Base-by-base conservation (phyloP, 108 stramenopile genomes). In the Fragilariopsis cylindrus region DNA sequence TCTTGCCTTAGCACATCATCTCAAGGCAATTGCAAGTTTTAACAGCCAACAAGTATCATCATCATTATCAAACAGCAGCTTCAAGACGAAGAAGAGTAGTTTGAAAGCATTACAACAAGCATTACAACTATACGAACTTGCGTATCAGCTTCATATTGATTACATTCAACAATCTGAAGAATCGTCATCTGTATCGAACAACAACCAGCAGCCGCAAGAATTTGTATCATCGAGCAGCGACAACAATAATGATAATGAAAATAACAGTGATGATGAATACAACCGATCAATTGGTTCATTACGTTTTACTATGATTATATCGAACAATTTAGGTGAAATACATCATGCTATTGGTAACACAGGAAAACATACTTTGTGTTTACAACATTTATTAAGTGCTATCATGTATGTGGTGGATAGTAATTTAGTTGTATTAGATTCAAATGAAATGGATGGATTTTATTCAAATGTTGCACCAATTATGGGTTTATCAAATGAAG, bases 391-490 rank as follows among this genome's bases (percentile, higher is more conserved):
- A 12, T 50, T 79, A 16, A 73, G 67, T 49, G 69, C 78, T 5
- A 62, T 79, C 19, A 73, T 79, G 78, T 79, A 67, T 43, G 47
- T 70, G 65, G 78, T 79, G 11, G 78, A 79, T 54, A 64, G 42
- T 44, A 41, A 63, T 41, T 6, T 63, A n/a, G 43, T 45, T 3
- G 4, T 44, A n/a, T 41, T 63, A 44, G 43, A 63, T 63, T 63
- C 62, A 3, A 40, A 42, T 7, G 62, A 63, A 63, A 63, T 63
- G 62, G 62, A 63, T 45, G 62, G 62, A 7, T 63, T 63, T 12
- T 63, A 63, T 2, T 44, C 43, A 42, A 63, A 63, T 40, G 62
- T 63, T 12, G 3, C 43, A 63, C 42, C 62, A 43, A 41, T 63
- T 4, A 45, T 63, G 62, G n/a, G 52, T 53, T 12, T 53, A 12